phyloP scores from a whole-genome alignment of 108 stramenopile genomes.

The Nitzschia palea region DNA sequence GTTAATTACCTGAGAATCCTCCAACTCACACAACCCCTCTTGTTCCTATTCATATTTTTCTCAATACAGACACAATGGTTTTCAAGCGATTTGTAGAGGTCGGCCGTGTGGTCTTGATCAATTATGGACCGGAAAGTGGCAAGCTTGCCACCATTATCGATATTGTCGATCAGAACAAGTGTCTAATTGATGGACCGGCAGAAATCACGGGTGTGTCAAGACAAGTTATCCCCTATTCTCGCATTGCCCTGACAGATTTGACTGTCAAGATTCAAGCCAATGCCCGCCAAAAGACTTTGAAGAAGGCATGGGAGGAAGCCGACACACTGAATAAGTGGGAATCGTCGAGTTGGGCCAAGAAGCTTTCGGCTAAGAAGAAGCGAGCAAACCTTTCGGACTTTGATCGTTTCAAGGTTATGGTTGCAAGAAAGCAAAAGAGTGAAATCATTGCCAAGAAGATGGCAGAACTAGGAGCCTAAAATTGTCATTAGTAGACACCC shows the following conservation, averaged over 20 bases:
- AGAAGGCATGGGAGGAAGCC: slow-evolving; percentile 84
- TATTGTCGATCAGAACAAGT: slow-evolving; percentile 98
- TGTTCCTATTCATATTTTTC: slow-evolving; percentile 7
- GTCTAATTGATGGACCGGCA: slow-evolving; percentile 93
- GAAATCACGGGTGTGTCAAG: slow-evolving; percentile 90
- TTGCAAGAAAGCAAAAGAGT: slow-evolving; percentile 93
- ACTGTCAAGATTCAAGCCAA: slow-evolving; percentile 90
- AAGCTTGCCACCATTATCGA: slow-evolving; percentile 97
- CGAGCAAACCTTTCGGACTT: slow-evolving; percentile 89
- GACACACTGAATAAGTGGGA: slow-evolving; percentile 93
- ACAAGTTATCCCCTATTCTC: slow-evolving; percentile 94
- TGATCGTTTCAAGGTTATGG: slow-evolving; percentile 98
- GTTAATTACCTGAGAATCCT: no score
- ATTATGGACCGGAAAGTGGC: slow-evolving; percentile 94
- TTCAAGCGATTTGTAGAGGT: slow-evolving; percentile 98
- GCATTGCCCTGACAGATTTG: slow-evolving; percentile 94
- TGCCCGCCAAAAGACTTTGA: slow-evolving; percentile 89
- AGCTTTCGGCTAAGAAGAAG: slow-evolving; percentile 85
- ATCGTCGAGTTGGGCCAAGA: slow-evolving; percentile 92
- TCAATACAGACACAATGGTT: slow-evolving; percentile 57
- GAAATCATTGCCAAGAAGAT: slow-evolving; percentile 90
- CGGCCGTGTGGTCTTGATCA: slow-evolving; percentile 97
- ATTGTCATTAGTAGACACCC: no score
- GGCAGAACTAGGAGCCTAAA: slow-evolving; percentile 76
- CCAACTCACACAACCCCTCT: slow-evolving; percentile 1